Conservation (phyloP, 2,329 filamentous ascomycete species). For the Ascochyta viciae-villosae region DNA sequence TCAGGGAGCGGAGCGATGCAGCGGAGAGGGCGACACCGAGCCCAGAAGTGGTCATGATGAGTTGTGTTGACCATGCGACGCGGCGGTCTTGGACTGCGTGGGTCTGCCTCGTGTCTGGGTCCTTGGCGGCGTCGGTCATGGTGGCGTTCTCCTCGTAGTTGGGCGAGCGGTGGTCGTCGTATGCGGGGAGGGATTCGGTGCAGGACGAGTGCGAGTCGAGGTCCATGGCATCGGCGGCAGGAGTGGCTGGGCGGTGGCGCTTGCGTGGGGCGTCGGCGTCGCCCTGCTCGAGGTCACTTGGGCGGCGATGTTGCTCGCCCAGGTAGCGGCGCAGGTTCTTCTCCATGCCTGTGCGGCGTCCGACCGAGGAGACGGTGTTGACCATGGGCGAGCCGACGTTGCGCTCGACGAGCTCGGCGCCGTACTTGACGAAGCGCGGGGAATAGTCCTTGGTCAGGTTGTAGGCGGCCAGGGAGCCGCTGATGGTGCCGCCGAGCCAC, state of each 20-base stretch:
- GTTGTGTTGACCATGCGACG: slow-evolving; percentile 76
- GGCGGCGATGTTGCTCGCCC: slow-evolving; percentile 60
- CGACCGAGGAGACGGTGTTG: slow-evolving; percentile 84
- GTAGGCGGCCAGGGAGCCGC: slow-evolving; percentile 84
- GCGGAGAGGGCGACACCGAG: slow-evolving; percentile 91
- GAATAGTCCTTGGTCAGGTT: slow-evolving; percentile 89
- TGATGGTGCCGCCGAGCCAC: slow-evolving; percentile 82
- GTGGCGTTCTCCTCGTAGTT: slow-evolving; percentile 70
- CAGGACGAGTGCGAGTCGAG: slow-evolving; percentile 67
- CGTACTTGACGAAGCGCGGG: slow-evolving; percentile 82
- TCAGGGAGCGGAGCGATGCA: slow-evolving; percentile 81
- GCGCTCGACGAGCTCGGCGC: slow-evolving; percentile 88
- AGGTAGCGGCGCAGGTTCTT: slow-evolving; percentile 86
- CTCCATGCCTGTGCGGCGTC: slow-evolving; percentile 86
- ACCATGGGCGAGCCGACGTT: slow-evolving; percentile 83
- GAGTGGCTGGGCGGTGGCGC: slow-evolving; percentile 54
- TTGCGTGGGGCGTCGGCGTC: slow-evolving; percentile 46
- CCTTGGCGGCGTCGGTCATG: slow-evolving; percentile 30
- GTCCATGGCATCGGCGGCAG: slow-evolving; percentile 52
- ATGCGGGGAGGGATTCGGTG: slow-evolving; percentile 79
- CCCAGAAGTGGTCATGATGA: slow-evolving; percentile 90
- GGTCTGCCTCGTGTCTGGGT: slow-evolving; percentile 17
- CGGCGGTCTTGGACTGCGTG: slow-evolving; percentile 44
- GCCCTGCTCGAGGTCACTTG: slow-evolving; percentile 58
- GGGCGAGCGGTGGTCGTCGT: slow-evolving; percentile 79